Base-by-base conservation (phyloP, 495 filamentous ascomycete genomes). In the Neurospora sp. region DNA sequence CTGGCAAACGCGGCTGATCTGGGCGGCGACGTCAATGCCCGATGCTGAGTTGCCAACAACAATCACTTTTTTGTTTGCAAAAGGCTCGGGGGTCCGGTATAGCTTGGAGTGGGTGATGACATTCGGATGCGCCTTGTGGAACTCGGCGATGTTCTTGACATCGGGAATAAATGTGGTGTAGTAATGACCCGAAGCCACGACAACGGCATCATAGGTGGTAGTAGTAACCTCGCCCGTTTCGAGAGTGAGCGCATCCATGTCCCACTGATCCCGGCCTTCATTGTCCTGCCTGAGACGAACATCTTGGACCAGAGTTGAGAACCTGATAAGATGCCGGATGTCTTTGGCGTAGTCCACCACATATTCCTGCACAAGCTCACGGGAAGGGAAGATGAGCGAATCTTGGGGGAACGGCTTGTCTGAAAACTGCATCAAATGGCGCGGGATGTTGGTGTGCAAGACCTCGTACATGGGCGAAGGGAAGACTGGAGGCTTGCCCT, bases 401-500 rank as follows among this genome's bases (percentile, higher is more conserved):
- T 90, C 86, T 7, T 82, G 41, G 0, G 89, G 87, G 72, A 95
- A 95, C 16, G 84, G 75, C 16, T 88, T 83, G 71, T 96, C 93
- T 11, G 93, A 91, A 79, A 89, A 96, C 6, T 85, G 79, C 95
- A 98, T 98, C 73, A 98, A 78, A 2, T 84, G 83, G 72, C 94
- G 89, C 1, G 95, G 93, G 44, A 97, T 93, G 79, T 98, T 98
- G 46, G 94, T 93, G 75, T 96, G 91, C 38, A 98, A 80, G 39
- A 84, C 79, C 16, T 94, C 90, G 78, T 98, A 97, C 79, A 97
- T 86, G 4, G 95, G 93, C 4, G 92, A 83, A 23, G 84, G 85
- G 89, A 80, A 93, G 79, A 83, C 89, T 87, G 79, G 84, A 3
- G 79, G 72, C 16, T 60, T 46, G 3, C 71, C 78, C 1, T 77